phyloP scores from a whole-genome alignment of 805 yeast species.

The Torulaspora microellipsoides region DNA sequence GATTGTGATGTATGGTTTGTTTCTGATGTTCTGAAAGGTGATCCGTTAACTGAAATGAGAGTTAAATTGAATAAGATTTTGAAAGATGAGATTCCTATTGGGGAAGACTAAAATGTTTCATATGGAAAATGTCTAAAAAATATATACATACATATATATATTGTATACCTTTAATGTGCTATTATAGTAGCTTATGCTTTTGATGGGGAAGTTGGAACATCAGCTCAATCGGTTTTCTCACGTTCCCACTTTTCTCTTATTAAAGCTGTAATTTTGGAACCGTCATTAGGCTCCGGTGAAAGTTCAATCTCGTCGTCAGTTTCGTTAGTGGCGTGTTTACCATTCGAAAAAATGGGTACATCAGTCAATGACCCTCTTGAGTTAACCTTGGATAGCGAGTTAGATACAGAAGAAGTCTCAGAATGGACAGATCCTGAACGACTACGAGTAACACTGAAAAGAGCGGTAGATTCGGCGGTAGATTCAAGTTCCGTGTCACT shows the following conservation, averaged over 20 bases:
- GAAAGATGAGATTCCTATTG: slow-evolving; percentile 95
- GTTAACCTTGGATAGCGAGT: slow-evolving; percentile 57
- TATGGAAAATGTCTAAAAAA: not conserved
- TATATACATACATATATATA: not conserved
- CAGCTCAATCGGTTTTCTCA: slow-evolving; percentile 20
- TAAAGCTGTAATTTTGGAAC: slow-evolving; percentile 23
- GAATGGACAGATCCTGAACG: slow-evolving; percentile 30
- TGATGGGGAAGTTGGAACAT: not conserved
- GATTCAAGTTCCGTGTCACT: slow-evolving; percentile 2
- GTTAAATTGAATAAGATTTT: slow-evolving; percentile 65
- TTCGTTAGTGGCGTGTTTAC: slow-evolving; percentile 12
- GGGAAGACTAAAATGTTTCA: slow-evolving; percentile 61
- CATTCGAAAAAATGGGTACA: slow-evolving; percentile 51
- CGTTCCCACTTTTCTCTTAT: slow-evolving; percentile 29
- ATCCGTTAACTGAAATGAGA: slow-evolving; percentile 71
- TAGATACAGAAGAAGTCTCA: slow-evolving; percentile 42
- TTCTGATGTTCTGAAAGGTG: slow-evolving; percentile 78
- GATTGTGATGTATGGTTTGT: slow-evolving; percentile 81
- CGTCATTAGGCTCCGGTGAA: slow-evolving; percentile 5
- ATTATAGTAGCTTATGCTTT: not conserved
- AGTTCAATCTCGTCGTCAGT: slow-evolving; percentile 11
- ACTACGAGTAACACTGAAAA: slow-evolving; percentile 16
- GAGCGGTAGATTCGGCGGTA: slow-evolving; percentile 2
- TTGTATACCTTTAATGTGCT: not conserved
- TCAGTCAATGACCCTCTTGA: slow-evolving; percentile 59